Conservation (phyloP, 768 basidiomycete species). For the Rhodotorula toruloides region DNA sequence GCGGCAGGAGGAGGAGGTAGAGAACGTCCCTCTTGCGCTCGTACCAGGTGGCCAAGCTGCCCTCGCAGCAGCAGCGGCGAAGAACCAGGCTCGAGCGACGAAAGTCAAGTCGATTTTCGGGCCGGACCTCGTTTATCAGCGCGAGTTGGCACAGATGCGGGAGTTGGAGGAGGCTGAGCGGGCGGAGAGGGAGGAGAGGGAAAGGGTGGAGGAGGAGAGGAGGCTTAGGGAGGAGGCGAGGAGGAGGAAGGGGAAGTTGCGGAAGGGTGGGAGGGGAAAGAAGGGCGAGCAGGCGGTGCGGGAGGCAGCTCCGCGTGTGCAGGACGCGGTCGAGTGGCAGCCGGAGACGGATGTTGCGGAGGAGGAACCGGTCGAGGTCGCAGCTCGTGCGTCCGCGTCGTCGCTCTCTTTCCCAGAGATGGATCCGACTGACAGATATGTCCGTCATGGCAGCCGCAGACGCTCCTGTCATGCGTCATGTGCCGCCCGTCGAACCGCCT, state of each 20-base stretch:
- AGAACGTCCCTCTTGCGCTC: slow-evolving; percentile 30
- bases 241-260: slow-evolving; percentile 7
- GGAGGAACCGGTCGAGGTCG: neutral
- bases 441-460: too few relatives aligned
- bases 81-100: neutral
- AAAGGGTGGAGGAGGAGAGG: neutral
- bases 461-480: too few relatives aligned
- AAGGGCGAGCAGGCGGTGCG: neutral
- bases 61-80: neutral
- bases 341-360: neutral
- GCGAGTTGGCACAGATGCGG: slow-evolving; percentile 13
- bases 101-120: slow-evolving; percentile 28
- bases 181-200: slow-evolving; percentile 15
- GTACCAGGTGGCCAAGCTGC: slow-evolving; percentile 7
- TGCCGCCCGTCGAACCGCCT: neutral
- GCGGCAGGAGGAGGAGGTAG: neutral
- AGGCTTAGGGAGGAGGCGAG: slow-evolving; percentile 17
- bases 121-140: slow-evolving; percentile 33
- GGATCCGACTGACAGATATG: too few relatives aligned
- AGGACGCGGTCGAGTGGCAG: neutral
- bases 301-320: neutral
- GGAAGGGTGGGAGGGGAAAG: slow-evolving; percentile 5
- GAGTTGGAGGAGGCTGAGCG: slow-evolving; percentile 26
- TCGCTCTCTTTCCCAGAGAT: too few relatives aligned
- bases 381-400: neutral